Conservation (phyloP, 2,329 filamentous ascomycete species). For the Fusarium graminum region DNA sequence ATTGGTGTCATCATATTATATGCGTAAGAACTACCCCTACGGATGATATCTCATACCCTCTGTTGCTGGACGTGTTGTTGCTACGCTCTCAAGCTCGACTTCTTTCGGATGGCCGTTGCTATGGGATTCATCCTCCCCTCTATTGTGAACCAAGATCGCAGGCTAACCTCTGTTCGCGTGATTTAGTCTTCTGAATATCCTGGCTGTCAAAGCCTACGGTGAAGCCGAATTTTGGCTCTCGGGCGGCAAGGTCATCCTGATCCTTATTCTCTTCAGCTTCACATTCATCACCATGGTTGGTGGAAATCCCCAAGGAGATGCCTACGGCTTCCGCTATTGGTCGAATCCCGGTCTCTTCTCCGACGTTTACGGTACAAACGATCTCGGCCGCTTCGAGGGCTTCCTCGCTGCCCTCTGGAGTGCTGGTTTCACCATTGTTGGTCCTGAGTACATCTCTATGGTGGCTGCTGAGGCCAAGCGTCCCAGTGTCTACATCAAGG, state of each 20-base stretch:
- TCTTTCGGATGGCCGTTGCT: not conserved
- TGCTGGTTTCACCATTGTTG: slow-evolving; percentile 73
- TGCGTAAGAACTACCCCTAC: slow-evolving; percentile 59
- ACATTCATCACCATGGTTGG: slow-evolving; percentile 87
- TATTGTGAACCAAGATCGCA: slow-evolving; percentile 23
- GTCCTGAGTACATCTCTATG: slow-evolving; percentile 76
- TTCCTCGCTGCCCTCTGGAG: slow-evolving; percentile 77
- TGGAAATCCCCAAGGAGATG: slow-evolving; percentile 77
- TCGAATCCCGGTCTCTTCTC: slow-evolving; percentile 58
- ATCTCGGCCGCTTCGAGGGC: slow-evolving; percentile 76
- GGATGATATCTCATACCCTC: slow-evolving; percentile 4
- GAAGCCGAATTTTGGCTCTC: slow-evolving; percentile 80
- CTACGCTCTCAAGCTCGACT: slow-evolving; percentile 4
- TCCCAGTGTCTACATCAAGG: slow-evolving; percentile 73
- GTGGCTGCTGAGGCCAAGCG: slow-evolving; percentile 78
- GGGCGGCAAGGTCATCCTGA: slow-evolving; percentile 73
- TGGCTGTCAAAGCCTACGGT: slow-evolving; percentile 75
- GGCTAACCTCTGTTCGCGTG: slow-evolving; percentile 50
- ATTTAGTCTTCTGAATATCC: slow-evolving; percentile 68
- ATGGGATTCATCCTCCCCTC: slow-evolving; percentile 18
- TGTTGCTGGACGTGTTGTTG: slow-evolving; percentile 19
- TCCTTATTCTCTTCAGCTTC: slow-evolving; percentile 76
- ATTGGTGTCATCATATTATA: slow-evolving; percentile 67
- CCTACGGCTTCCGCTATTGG: slow-evolving; percentile 80
- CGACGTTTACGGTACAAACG: slow-evolving; percentile 67